Conservation (phyloP, 495 filamentous ascomycete genomes). For the Lichenothelia convexa region DNA sequence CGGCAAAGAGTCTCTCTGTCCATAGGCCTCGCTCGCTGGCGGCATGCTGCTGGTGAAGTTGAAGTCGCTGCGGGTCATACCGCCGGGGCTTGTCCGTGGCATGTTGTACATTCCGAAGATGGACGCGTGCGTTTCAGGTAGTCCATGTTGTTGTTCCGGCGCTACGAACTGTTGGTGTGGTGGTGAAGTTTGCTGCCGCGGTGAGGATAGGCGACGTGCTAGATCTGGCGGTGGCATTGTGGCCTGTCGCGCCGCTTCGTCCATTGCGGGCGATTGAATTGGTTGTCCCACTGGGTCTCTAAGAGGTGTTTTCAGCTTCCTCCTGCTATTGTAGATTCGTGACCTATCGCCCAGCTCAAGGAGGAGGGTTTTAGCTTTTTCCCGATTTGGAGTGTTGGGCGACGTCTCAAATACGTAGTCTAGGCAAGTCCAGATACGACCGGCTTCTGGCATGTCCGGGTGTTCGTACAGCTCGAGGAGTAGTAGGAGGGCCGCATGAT, state of each 20-base stretch:
- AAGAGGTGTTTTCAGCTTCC: conserved; percentile 21
- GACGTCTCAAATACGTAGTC: conserved; percentile 54
- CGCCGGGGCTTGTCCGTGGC: no score
- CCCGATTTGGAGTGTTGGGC: conserved; percentile 20
- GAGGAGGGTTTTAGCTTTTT: conserved; percentile 26
- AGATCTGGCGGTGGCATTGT: not conserved
- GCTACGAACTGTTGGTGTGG: no score
- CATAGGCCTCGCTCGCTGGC: no score
- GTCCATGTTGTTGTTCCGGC: no score
- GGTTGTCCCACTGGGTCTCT: conserved; percentile 7
- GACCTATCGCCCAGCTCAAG: conserved; percentile 22
- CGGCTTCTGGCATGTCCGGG: conserved; percentile 34
- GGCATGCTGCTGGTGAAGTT: no score
- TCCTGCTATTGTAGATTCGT: conserved; percentile 19
- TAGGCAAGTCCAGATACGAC: conserved; percentile 48
- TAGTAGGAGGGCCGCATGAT: conserved; percentile 28
- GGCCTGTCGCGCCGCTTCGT: not conserved
- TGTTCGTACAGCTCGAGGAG: conserved; percentile 34
- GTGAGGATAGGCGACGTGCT: not conserved
- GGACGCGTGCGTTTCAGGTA: no score
- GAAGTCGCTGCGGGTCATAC: no score
- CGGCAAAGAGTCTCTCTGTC: no score
- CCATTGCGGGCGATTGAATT: not conserved
- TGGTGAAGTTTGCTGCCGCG: not conserved
- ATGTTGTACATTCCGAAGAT: no score